Evolutionary conservation across 345 rosid species (phyloP).

Genomic region (Lepidium aucheri): DNA sequence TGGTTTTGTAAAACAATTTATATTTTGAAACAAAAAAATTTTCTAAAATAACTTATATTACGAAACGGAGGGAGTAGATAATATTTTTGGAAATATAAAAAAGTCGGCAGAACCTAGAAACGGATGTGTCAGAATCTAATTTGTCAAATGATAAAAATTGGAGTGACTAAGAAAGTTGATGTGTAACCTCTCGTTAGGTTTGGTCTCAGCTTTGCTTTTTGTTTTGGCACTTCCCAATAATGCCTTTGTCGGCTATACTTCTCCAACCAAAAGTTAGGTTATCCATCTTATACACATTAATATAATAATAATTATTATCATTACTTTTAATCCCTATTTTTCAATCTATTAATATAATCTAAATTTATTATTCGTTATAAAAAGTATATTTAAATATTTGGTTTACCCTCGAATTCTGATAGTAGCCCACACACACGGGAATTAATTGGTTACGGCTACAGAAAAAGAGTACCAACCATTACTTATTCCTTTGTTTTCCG

Average conservation of each 20-base stretch:
- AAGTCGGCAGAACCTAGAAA: no score
- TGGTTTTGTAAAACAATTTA: no score
- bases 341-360: no score
- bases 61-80: no score
- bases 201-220: slow-evolving; percentile 14
- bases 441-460: neutral
- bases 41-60: no score
- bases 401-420: neutral
- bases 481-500: neutral
- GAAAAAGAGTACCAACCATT: neutral
- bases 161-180: slow-evolving; percentile 62
- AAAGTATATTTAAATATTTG: no score
- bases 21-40: no score
- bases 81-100: no score
- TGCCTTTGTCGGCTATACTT: slow-evolving; percentile 25
- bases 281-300: slow-evolving; percentile 5
- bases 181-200: slow-evolving; percentile 26
- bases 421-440: slow-evolving; percentile 5
- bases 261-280: slow-evolving; percentile 21
- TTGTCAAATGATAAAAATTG: slow-evolving; percentile 51
- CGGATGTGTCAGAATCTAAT: slow-evolving; percentile 34
- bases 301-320: neutral
- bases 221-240: slow-evolving; percentile 25
- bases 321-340: neutral
- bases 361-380: no score